These are phyloP conservation scores for Urostyla sp. DNA, from an alignment of 73 alveolate species.

Conservation along the genomic window DNA sequence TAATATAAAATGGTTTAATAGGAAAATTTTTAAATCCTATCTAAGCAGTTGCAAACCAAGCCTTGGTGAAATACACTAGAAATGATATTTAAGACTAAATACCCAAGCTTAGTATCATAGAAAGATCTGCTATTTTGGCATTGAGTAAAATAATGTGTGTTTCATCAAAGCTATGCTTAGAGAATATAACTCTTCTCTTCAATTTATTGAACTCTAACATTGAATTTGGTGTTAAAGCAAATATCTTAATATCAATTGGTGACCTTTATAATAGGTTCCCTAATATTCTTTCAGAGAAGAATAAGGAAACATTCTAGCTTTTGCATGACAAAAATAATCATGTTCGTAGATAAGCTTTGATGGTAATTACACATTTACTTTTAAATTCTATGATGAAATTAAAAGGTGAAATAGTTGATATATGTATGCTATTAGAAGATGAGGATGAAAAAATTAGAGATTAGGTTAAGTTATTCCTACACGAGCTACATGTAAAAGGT, in stretches of 20 bases:
- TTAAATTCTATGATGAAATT: constrained; percentile 92
- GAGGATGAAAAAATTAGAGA: constrained; percentile 75
- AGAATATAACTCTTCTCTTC: constrained; percentile 68
- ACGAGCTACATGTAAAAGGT: constrained; percentile 88
- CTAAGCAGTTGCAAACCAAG: constrained; percentile 52
- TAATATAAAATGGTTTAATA: constrained; percentile 72
- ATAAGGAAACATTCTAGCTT: constrained; percentile 68
- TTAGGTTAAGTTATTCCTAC: constrained; percentile 81
- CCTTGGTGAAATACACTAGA: constrained; percentile 53
- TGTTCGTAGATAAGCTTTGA: constrained; percentile 86
- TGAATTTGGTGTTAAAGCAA: constrained; percentile 81
- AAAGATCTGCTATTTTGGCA: constrained; percentile 83
- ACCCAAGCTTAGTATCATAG: constrained; percentile 49
- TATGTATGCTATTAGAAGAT: constrained; percentile 82
- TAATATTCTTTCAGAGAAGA: constrained; percentile 74
- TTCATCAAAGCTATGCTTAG: constrained; percentile 78
- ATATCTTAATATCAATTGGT: constrained; percentile 85
- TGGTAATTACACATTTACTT: constrained; percentile 91
- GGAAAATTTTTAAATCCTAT: constrained; percentile 77
- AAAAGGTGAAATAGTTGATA: constrained; percentile 92
- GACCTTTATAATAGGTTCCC: constrained; percentile 92
- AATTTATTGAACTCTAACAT: constrained; percentile 72
- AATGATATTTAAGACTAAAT: constrained; percentile 5
- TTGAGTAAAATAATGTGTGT: constrained; percentile 90
- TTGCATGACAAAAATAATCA: constrained; percentile 76